A percentile compares a stretch with the other conserved stretches of the same genome.
Evolutionary conservation across 2,329 filamentous ascomycete genomes (phyloP).

Genomic region (Paramyrothecium sp.): DNA sequence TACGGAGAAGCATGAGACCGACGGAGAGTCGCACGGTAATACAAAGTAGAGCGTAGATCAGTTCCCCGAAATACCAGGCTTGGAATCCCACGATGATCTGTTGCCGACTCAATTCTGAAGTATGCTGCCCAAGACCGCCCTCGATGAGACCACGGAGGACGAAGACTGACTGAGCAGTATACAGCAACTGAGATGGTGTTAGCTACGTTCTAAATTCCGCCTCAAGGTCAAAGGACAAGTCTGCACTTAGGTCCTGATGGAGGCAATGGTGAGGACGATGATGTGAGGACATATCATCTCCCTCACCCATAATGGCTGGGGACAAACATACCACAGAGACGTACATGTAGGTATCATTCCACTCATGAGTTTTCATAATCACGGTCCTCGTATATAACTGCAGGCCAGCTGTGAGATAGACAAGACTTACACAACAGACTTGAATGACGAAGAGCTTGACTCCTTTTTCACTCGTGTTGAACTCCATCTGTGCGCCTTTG

Average conservation of each 20-base stretch:
- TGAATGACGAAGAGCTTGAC: background rate
- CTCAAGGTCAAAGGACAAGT: no score
- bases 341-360: background rate
- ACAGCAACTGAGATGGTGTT: background rate
- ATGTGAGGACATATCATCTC: background rate
- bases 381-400: background rate
- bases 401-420: background rate
- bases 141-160: background rate
- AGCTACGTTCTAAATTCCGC: background rate
- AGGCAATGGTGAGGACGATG: no score
- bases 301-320: background rate
- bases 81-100: background rate
- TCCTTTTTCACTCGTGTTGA: background rate
- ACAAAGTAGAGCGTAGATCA: background rate
- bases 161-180: background rate
- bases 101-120: background rate
- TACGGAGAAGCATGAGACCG: background rate
- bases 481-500: background rate
- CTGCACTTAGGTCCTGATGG: no score
- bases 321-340: background rate
- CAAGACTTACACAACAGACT: background rate
- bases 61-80: background rate
- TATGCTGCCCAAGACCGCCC: background rate
- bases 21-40: background rate
- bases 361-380: background rate